Evolutionary conservation across 2,329 filamentous ascomycete species (phyloP).

Genomic region (Fusarium irregulare): DNA sequence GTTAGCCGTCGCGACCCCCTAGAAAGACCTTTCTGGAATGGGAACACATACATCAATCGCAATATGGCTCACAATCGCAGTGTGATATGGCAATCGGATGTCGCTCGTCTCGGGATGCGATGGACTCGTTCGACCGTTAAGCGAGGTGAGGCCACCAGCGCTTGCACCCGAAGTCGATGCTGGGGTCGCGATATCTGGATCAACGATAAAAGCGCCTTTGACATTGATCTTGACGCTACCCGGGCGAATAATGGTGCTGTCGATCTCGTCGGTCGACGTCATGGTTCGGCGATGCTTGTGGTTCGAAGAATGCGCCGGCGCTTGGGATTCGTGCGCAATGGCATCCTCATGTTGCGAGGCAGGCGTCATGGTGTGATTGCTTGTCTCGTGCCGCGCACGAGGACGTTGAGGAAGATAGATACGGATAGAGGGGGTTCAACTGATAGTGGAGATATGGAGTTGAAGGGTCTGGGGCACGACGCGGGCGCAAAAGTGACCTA

Average conservation of each 20-base stretch:
- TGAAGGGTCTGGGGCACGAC: slow-evolving; percentile 25
- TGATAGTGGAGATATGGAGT: slow-evolving; percentile 29
- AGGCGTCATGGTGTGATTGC: slow-evolving; percentile 38
- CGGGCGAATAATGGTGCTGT: slow-evolving; percentile 70
- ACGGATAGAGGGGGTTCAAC: slow-evolving; percentile 4
- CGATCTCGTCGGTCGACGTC: slow-evolving; percentile 68
- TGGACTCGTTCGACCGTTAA: slow-evolving; percentile 60
- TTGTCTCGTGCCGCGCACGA: slow-evolving; percentile 10
- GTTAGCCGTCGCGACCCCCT: slow-evolving; percentile 30
- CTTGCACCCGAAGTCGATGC: slow-evolving; percentile 51
- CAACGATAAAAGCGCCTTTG: slow-evolving; percentile 94
- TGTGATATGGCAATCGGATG: slow-evolving; percentile 96
- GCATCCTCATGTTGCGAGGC: slow-evolving; percentile 43
- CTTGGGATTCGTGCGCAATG: slow-evolving; percentile 24
- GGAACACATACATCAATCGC: slow-evolving; percentile 83
- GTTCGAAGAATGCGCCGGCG: slow-evolving; percentile 19
- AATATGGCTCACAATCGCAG: slow-evolving; percentile 93
- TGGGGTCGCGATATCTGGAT: slow-evolving; percentile 74
- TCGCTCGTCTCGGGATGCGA: slow-evolving; percentile 81
- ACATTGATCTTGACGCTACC: slow-evolving; percentile 94
- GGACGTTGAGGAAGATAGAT: slow-evolving; percentile 7
- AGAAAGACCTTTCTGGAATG: slow-evolving; percentile 13
- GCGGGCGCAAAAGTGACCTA: slow-evolving; percentile 4
- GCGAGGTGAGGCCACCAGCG: slow-evolving; percentile 31
- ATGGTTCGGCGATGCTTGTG: slow-evolving; percentile 47